These are phyloP conservation scores for Solanum tacnaense DNA, from an alignment of 257 asterid species.

Conservation along the genomic window DNA sequence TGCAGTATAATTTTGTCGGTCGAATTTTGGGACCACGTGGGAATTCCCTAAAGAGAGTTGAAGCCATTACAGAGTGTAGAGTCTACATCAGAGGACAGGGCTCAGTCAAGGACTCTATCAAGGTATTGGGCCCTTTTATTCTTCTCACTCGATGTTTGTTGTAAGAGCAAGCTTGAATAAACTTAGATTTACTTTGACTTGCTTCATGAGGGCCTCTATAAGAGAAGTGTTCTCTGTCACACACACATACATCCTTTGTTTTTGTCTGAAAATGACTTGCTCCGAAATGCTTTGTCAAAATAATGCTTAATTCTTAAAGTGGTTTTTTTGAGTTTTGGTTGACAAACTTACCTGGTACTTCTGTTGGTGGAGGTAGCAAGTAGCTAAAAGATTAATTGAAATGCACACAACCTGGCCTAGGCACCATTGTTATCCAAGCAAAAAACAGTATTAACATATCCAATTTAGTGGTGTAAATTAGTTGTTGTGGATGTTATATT, in stretches of 20 bases:
- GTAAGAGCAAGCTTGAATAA: neutral
- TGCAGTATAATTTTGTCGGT: conserved; percentile 81
- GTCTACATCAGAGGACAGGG: conserved; percentile 70
- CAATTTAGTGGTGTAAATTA: neutral
- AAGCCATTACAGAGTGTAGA: conserved; percentile 72
- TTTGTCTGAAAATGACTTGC: neutral
- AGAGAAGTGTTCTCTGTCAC: neutral
- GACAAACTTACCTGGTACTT: neutral
- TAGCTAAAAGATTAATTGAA: neutral
- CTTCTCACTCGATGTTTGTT: neutral
- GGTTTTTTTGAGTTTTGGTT: neutral
- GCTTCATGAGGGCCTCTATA: neutral
- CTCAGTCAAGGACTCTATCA: conserved; percentile 64
- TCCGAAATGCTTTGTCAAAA: neutral
- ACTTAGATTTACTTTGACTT: neutral
- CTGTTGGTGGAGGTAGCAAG: neutral
- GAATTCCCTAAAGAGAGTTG: conserved; percentile 72
- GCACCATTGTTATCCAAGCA: neutral
- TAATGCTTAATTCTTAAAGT: neutral
- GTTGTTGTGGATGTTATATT: neutral
- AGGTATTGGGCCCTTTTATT: conserved; percentile 26
- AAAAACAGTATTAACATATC: neutral
- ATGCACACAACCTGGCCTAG: neutral
- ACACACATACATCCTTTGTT: neutral
- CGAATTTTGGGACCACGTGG: conserved; percentile 81